Base-by-base conservation (phyloP, 768 basidiomycete species). In the Pleurotus giganteus region DNA sequence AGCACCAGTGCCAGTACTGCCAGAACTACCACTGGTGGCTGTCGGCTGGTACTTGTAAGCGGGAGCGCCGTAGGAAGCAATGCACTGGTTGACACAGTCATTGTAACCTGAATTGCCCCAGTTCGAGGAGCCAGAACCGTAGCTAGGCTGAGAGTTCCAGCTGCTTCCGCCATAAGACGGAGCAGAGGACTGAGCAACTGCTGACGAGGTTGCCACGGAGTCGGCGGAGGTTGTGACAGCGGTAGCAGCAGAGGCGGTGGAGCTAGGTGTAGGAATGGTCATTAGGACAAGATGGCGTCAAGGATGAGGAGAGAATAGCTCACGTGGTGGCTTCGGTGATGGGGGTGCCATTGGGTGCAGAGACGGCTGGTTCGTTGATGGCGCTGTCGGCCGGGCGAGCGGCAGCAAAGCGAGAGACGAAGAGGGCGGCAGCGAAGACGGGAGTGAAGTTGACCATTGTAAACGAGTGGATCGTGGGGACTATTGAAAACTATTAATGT, bases 51-150 rank as follows among this genome's bases (percentile, higher is more conserved):
- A 74, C 1, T 70, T 59, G 26, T 70, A 65, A 50, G 69, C 59
- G 9, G 69, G 59, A 21, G 64, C 57, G 53, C 83, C 84, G 65
- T 74, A 88, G n/a, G 74, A 69, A 46, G 84, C 82, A 58, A 85
- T 66, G 63, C 88, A 90, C 77, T 88, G 82, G 61, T 84, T 78
- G 34, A 89, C 87, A 64, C 88, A 90, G 70, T 75, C 75, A 60
- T 86, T 72, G 71, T 88, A 89, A 39, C 75, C 75, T 17, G 73
- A 74, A 46, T 72, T 74, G 49, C 76, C 75, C 84, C 84, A 85
- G 71, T 72, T 80, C 41, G 72, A 71, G 58, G 68, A 74, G 56
- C 86, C 87, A 19, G 87, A 88, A 5, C 87, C 86, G 65, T 87
- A 86, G 9, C 74, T 68, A 23, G 81, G 72, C 4, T 75, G 69